phyloP scores from a whole-genome alignment of 192 early-diverging fungal genomes.

The Umbelopsis sp. region DNA sequence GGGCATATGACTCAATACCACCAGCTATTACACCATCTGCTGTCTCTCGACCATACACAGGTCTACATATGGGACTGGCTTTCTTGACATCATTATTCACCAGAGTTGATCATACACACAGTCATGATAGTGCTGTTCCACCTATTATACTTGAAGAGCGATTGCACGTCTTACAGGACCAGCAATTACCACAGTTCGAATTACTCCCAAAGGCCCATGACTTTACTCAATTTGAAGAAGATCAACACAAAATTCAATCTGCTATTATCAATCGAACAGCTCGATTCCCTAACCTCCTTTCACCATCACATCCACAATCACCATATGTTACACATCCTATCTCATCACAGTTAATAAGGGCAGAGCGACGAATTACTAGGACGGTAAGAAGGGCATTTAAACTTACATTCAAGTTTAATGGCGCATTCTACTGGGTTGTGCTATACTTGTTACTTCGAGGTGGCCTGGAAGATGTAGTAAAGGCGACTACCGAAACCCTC shows the following conservation, averaged over 20 bases:
- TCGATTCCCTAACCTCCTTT: constrained; percentile 35
- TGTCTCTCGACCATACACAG: constrained; percentile 18
- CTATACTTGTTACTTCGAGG: constrained; percentile 33
- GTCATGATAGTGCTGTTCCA: neutral
- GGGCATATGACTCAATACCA: constrained; percentile 7
- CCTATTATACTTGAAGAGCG: neutral
- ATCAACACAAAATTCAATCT: neutral
- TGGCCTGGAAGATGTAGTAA: constrained; percentile 26
- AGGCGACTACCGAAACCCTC: neutral
- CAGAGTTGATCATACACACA: neutral
- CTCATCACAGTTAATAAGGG: constrained; percentile 16
- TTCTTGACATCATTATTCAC: constrained; percentile 32
- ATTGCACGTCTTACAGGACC: neutral
- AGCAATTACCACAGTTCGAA: neutral
- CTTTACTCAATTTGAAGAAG: neutral
- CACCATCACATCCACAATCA: constrained; percentile 26
- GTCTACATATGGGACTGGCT: constrained; percentile 25
- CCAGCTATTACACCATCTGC: constrained; percentile 9
- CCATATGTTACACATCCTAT: constrained; percentile 26
- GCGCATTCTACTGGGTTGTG: constrained; percentile 35
- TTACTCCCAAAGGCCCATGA: neutral
- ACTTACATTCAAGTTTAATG: constrained; percentile 30
- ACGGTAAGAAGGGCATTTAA: constrained; percentile 22
- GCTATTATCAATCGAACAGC: neutral
- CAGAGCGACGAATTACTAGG: constrained; percentile 24